Conservation (phyloP, 441 rosid species). For the Euphorbia celastroides region DNA sequence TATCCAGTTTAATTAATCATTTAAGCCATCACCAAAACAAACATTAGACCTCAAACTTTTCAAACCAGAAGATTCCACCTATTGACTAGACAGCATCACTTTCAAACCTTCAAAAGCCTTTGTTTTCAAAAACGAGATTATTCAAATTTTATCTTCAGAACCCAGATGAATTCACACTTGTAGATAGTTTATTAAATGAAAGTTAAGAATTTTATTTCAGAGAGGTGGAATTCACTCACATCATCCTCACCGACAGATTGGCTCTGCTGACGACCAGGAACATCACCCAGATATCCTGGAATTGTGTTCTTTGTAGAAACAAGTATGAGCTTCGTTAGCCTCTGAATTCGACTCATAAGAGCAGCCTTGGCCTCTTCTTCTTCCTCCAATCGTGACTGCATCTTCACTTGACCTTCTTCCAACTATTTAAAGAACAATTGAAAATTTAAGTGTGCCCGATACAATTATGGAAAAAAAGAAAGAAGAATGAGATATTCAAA, state of each 20-base stretch:
- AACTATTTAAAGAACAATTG: constrained; percentile 38
- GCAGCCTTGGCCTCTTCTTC: constrained; percentile 99
- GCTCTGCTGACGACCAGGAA: constrained; percentile 61
- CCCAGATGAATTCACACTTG: not conserved
- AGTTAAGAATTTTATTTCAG: not conserved
- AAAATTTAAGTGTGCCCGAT: not conserved
- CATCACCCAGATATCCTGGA: constrained; percentile 63
- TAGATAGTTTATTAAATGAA: not conserved
- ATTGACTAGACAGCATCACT: not conserved
- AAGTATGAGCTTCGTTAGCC: constrained; percentile 95
- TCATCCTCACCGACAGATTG: constrained; percentile 64
- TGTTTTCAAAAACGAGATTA: no score
- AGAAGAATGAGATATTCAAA: not conserved
- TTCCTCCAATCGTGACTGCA: constrained; percentile 98
- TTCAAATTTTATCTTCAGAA: not conserved
- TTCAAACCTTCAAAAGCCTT: not conserved
- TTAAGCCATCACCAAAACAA: not conserved
- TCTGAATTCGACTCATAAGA: constrained; percentile 97
- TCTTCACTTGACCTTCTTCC: constrained; percentile 99
- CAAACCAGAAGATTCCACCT: not conserved
- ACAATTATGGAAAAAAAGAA: constrained; percentile 1
- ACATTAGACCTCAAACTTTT: not conserved
- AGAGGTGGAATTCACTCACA: constrained; percentile 38
- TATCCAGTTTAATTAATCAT: not conserved
- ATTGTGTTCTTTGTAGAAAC: constrained; percentile 86